These are phyloP conservation scores for Lichenothelia convexa DNA, from an alignment of 495 filamentous ascomycete species.

Conservation along the genomic window DNA sequence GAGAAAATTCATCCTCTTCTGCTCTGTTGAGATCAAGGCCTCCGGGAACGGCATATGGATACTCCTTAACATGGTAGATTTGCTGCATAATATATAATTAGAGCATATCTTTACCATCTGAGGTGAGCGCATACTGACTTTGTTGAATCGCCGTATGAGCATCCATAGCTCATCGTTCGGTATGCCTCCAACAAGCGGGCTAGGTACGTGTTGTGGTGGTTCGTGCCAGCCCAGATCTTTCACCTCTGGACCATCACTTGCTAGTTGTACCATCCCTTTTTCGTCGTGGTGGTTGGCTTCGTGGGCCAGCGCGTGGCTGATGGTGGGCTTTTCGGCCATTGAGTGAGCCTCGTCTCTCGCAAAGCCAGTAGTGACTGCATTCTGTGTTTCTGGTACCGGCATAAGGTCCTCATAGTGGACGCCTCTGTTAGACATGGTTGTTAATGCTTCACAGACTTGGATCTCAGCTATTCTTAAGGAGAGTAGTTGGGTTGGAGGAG, in stretches of 20 bases:
- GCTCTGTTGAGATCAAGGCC: conserved; percentile 67
- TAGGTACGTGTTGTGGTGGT: conserved; percentile 34
- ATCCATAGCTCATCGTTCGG: conserved; percentile 76
- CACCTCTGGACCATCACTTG: conserved; percentile 32
- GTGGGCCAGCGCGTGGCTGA: conserved; percentile 21
- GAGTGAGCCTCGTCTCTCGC: conserved; percentile 10
- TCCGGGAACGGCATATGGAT: conserved; percentile 30
- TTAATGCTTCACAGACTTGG: too few relatives aligned
- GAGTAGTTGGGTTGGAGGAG: too few relatives aligned
- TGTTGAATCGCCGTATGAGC: conserved; percentile 65
- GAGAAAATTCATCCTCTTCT: conserved; percentile 69
- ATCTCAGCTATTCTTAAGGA: too few relatives aligned
- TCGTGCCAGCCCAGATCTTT: conserved; percentile 61
- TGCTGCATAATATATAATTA: conserved; percentile 32
- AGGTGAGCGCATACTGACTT: conserved; percentile 27
- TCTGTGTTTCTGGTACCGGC: conserved; percentile 14
- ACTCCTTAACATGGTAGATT: conserved; percentile 73
- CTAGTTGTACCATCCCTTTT: conserved; percentile 9
- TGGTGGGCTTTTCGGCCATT: conserved; percentile 15
- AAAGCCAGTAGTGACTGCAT: conserved; percentile 8
- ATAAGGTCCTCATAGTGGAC: conserved; percentile 18
- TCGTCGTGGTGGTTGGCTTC: conserved; percentile 3
- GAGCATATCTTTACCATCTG: not conserved
- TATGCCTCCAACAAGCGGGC: conserved; percentile 50
- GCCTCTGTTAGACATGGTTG: conserved; percentile 10